Base-by-base conservation (phyloP, 495 filamentous ascomycete genomes). In the Chlorociboria aeruginascens region DNA sequence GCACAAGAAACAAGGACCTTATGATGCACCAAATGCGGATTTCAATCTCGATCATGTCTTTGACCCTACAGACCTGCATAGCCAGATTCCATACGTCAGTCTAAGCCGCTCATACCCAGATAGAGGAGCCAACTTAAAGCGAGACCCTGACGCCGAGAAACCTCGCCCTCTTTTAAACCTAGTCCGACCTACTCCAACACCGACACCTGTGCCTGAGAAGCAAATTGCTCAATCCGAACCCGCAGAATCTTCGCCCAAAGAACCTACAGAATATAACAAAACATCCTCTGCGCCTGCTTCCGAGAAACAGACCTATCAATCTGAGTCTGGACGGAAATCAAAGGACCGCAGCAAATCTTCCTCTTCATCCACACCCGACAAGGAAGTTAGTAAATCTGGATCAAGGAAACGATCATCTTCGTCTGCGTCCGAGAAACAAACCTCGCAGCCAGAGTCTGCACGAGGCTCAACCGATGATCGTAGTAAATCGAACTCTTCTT, bases 11-110 rank as follows among this genome's bases (percentile, higher is more conserved):
- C 68, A 68, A 56, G 66, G 66, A 49, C 69, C 61, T 36, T 77
- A 67, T 48, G 72, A 69, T 45, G 69, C 58, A 12, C 74, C 72
- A n/a, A 69, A 77, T 45, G 74, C 74, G 32, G 74, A 77, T 57
- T 73, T 76, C 32, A 56, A 63, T 11, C 66, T 71, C 45, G 72
- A 76, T 48, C 67, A 74, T 46, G 52, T 70, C 30, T 61, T 77
- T 35, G 51, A 61, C 52, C 69, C 69, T 3, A 40, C 50, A 17
- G 64, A 70, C 4, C 32, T 66, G 25, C 41, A 20, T 37, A 55
- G 35, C 35, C 70, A 63, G 49, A 40, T 56, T 32, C 39, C 49
- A 14, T 25, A n/a, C 11, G 20, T 49, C 14, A 42, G 31, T 29
- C 17, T 40, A 8, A 43, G 48, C 34, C 41, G 43, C 20, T 52